Evolutionary conservation across 805 yeast species (phyloP).

Genomic region (Torulaspora quercuum): DNA sequence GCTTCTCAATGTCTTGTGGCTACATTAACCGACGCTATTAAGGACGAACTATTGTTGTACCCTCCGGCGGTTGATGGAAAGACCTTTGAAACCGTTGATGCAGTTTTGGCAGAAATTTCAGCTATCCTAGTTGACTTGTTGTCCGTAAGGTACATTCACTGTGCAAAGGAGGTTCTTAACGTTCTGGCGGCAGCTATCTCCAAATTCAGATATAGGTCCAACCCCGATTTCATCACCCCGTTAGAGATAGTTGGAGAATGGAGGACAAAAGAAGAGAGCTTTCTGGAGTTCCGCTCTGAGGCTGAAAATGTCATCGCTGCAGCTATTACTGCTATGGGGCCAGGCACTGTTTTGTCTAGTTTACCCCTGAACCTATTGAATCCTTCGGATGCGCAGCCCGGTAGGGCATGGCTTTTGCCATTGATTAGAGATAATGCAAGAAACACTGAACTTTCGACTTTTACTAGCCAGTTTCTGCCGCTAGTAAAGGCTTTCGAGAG

Average conservation of each 20-base stretch:
- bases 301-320: constrained; percentile 79
- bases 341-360: constrained; percentile 68
- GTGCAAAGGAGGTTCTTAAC: constrained; percentile 71
- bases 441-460: constrained; percentile 64
- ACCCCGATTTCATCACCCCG: constrained; percentile 66
- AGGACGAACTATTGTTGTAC: constrained; percentile 53
- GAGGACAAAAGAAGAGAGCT: constrained; percentile 70
- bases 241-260: constrained; percentile 77
- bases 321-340: constrained; percentile 79
- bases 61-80: constrained; percentile 57
- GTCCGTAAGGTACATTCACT: constrained; percentile 68
- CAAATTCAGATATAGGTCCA: constrained; percentile 59
- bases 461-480: constrained; percentile 63
- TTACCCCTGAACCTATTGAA: constrained; percentile 76
- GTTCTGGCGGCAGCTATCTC: constrained; percentile 59
- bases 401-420: constrained; percentile 95
- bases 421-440: constrained; percentile 80
- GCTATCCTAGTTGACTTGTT: constrained; percentile 57
- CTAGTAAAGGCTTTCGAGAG: constrained; percentile 51
- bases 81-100: constrained; percentile 54
- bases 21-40: constrained; percentile 61
- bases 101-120: constrained; percentile 49
- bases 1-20: constrained; percentile 88
- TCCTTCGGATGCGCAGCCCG: constrained; percentile 53
- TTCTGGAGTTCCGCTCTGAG: constrained; percentile 58